Percentiles rank a stretch among this genome's conserved stretches.
Conservation (phyloP, 371 early-diverging fungal species). For the Nosema bombycis region DNA sequence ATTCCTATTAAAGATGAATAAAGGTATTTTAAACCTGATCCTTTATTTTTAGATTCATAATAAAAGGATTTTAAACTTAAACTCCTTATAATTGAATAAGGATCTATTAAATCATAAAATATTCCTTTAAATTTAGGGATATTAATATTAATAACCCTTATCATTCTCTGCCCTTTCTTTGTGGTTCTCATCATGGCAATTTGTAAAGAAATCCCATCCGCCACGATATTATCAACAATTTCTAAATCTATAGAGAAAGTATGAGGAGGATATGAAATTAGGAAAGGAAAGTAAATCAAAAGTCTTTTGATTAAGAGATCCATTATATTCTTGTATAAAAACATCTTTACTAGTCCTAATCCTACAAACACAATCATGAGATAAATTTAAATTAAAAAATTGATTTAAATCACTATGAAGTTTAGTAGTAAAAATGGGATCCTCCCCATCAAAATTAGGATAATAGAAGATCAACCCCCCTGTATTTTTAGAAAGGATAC, state of each 20-base stretch:
- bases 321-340: slow-evolving; percentile 55
- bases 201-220: slow-evolving; percentile 80
- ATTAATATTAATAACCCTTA: slow-evolving; percentile 82
- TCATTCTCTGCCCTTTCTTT: slow-evolving; percentile 75
- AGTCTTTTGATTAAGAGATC: slow-evolving; percentile 76
- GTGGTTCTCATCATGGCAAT: slow-evolving; percentile 81
- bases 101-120: slow-evolving; percentile 44
- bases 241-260: slow-evolving; percentile 78
- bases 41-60: slow-evolving; percentile 50
- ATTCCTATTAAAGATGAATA: slow-evolving; percentile 40
- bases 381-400: slow-evolving; percentile 74
- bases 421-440: slow-evolving; percentile 76
- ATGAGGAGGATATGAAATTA: slow-evolving; percentile 81
- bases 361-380: slow-evolving; percentile 87
- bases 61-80: slow-evolving; percentile 53
- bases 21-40: slow-evolving; percentile 40
- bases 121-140: slow-evolving; percentile 69
- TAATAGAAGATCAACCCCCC: slow-evolving; percentile 88
- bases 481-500: slow-evolving; percentile 72
- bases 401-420: slow-evolving; percentile 77
- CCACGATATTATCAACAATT: slow-evolving; percentile 74
- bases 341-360: slow-evolving; percentile 78
- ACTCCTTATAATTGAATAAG: slow-evolving; percentile 47
- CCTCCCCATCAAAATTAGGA: slow-evolving; percentile 78
- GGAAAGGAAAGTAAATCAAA: slow-evolving; percentile 83